Base-by-base conservation (phyloP, 2,329 filamentous ascomycete species). In the Colletotrichum somersetense region DNA sequence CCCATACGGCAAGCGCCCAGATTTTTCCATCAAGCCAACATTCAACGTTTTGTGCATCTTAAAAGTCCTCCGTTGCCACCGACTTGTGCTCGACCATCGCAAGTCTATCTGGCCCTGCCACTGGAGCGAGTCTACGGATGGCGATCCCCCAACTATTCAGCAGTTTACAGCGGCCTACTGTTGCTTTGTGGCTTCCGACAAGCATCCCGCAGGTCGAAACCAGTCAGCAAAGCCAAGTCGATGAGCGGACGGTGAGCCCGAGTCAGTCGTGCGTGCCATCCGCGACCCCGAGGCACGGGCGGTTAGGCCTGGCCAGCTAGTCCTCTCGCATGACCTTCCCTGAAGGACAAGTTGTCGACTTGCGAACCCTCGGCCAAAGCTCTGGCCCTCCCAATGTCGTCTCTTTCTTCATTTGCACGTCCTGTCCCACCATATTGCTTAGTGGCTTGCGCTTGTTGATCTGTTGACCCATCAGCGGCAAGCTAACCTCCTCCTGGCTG, bases 201-300 rank as follows among this genome's bases (percentile, higher is more conserved):
- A 48, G 52, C 30, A 35, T 23, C 48, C 23, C 20, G 44, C 48
- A 46, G n/a, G 44, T n/a, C 20, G 18, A 46, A 46, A 1, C 18
- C 20, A 46, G 18, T 44, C 6, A 8, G 42, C 18, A 18, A 18
- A 44, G 42, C 18, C 7, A 35, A 59, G 35, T 35, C 14, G 26
- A 46, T 14, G 5, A 10, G 10, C 35, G 5, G 23, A n/a, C 61
- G 58, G 23, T n/a, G 46, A 35, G 26, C 42, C 26, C 38, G 57
- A 71, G 68, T 67, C 64, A 71, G 64, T 67, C 58, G 50, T 14
- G 35, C 52, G 52, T 66, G 55, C 14, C 40, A 40, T 26, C 20
- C 64, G 38, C 56, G 30, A 33, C 44, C 35, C 53, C 33, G 16
- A n/a, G 26, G 67, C 40, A 35, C 59, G 55, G 35, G 26, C 59